phyloP scores from a whole-genome alignment of 495 filamentous ascomycete species.

The Parmelia sp. region DNA sequence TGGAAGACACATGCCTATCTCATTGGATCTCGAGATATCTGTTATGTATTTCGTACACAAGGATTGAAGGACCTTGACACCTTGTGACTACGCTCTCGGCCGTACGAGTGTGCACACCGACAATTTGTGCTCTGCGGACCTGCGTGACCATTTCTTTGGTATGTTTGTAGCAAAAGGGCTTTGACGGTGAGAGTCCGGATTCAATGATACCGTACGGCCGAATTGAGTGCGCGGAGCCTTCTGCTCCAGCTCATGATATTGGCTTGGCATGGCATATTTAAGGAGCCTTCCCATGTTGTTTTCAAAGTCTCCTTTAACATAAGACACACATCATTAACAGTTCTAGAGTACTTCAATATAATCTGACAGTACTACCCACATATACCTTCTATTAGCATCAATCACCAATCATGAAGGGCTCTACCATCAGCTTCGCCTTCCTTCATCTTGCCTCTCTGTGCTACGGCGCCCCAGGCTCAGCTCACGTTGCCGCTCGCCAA shows the following conservation, averaged over 20 bases:
- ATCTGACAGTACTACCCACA: not conserved
- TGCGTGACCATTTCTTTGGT: not conserved
- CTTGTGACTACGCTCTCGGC: not conserved
- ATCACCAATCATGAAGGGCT: slow-evolving; percentile 5
- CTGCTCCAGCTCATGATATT: not conserved
- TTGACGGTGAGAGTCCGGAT: no score
- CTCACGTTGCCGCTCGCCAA: not conserved
- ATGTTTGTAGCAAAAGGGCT: not conserved
- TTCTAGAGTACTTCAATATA: not conserved
- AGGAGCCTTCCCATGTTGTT: not conserved
- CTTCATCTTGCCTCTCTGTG: not conserved
- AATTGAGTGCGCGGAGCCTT: no score
- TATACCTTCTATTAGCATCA: no score
- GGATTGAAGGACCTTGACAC: not conserved
- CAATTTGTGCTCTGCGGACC: not conserved
- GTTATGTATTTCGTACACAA: not conserved
- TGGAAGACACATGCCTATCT: not conserved
- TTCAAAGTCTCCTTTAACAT: not conserved
- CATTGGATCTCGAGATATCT: not conserved
- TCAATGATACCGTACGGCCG: no score
- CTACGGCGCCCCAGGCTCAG: not conserved
- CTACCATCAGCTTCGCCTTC: not conserved
- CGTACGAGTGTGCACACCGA: not conserved
- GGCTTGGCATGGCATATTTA: not conserved
- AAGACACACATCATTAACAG: not conserved